Conservation (phyloP, 352 stramenopile species). For the Phytophthora rubi region DNA sequence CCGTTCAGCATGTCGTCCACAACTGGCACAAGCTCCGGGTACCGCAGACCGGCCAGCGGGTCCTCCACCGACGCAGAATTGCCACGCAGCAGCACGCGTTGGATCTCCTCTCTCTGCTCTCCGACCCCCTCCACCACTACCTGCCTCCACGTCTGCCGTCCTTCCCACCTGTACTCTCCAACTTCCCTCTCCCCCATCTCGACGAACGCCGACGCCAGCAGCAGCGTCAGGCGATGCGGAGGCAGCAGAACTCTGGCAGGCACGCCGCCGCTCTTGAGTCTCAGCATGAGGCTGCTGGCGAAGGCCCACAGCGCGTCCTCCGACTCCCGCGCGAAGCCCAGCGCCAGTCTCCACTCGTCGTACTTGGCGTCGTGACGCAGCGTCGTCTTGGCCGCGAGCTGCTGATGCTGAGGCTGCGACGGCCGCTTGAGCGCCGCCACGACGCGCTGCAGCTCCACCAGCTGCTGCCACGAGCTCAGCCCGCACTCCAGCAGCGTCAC, state of each 20-base stretch:
- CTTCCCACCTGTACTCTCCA: conserved; percentile 39
- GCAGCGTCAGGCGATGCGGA: conserved; percentile 20
- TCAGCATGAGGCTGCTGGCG: conserved; percentile 46
- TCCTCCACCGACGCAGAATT: not conserved
- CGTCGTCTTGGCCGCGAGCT: conserved; percentile 25
- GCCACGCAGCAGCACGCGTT: conserved; percentile 30
- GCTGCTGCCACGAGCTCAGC: conserved; percentile 52
- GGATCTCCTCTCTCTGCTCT: conserved; percentile 27
- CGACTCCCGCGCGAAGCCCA: conserved; percentile 37
- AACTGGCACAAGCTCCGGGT: conserved; percentile 42
- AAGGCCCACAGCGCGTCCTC: conserved; percentile 59
- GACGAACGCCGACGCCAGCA: conserved; percentile 25
- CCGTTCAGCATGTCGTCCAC: conserved; percentile 49
- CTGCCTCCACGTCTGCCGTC: conserved; percentile 25
- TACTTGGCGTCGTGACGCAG: conserved; percentile 31
- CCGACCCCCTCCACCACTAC: conserved; percentile 20
- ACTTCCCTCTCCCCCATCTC: conserved; percentile 6
- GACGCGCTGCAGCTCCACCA: conserved; percentile 54
- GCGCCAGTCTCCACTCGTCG: conserved; percentile 41
- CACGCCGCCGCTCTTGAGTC: conserved; percentile 53
- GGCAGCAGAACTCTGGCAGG: conserved; percentile 36
- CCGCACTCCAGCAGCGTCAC: conserved; percentile 58
- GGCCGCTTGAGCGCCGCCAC: conserved; percentile 42
- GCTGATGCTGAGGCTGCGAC: not conserved
- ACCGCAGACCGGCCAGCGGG: conserved; percentile 20